These are phyloP conservation scores for Fonsecaea pedrosoi DNA, from an alignment of 2,329 filamentous ascomycete genomes.

Conservation along the genomic window DNA sequence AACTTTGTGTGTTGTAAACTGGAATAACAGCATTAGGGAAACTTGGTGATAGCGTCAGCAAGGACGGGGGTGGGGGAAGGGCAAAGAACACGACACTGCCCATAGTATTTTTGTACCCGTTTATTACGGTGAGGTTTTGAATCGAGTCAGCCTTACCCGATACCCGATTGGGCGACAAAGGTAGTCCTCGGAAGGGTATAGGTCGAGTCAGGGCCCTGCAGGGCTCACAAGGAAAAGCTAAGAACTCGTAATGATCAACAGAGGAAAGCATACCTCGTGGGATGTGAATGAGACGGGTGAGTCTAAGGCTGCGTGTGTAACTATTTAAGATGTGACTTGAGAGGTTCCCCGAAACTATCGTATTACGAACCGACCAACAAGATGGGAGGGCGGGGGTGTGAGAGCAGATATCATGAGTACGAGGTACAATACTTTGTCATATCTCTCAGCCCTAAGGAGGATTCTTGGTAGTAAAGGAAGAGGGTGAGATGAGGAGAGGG, in stretches of 20 bases:
- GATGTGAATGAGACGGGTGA: not conserved
- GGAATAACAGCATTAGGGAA: not conserved
- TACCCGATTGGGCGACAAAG: constrained; percentile 16
- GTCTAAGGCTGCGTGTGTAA: not conserved
- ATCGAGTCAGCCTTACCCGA: constrained; percentile 34
- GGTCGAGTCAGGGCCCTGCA: constrained; percentile 6
- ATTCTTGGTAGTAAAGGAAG: not conserved
- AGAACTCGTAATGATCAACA: not conserved
- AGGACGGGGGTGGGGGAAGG: constrained; percentile 5
- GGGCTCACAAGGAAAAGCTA: not conserved
- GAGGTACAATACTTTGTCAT: not conserved
- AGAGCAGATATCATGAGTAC: constrained; percentile 3
- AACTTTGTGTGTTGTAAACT: not conserved
- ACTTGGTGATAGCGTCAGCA: constrained; percentile 20
- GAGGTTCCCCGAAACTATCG: constrained; percentile 12
- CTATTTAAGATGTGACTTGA: not conserved
- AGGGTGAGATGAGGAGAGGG: constrained; percentile 17
- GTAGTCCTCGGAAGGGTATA: constrained; percentile 10
- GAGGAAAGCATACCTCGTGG: not conserved
- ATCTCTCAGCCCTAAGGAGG: not conserved
- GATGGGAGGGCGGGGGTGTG: constrained; percentile 17
- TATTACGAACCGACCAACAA: constrained; percentile 35
- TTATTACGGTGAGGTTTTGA: not conserved
- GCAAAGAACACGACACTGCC: constrained; percentile 8
- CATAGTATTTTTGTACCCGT: constrained; percentile 5